Evolutionary conservation across 2,329 filamentous ascomycete genomes (phyloP).

Genomic region (Venturia oleaginea): DNA sequence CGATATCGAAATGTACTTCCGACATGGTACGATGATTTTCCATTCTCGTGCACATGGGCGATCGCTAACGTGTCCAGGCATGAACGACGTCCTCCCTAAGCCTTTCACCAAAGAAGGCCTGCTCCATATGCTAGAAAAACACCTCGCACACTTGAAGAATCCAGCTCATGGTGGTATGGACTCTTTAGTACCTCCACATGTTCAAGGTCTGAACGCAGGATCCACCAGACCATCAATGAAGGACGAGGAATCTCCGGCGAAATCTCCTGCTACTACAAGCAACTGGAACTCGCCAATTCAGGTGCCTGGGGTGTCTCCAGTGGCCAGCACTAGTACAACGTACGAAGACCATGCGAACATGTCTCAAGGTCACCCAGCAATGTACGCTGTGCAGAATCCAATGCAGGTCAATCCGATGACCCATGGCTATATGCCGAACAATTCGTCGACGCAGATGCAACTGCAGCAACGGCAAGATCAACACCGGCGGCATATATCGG

Average conservation of each 20-base stretch:
- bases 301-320: constrained; percentile 48
- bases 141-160: constrained; percentile 75
- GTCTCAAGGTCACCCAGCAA: constrained; percentile 24
- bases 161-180: constrained; percentile 32
- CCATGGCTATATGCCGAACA: not conserved
- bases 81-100: constrained; percentile 96
- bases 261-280: constrained; percentile 50
- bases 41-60: constrained; percentile 14
- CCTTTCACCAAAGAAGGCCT: constrained; percentile 86
- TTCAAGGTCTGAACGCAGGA: constrained; percentile 40
- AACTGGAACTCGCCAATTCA: constrained; percentile 57
- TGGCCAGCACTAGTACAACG: constrained; percentile 22
- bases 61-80: constrained; percentile 49
- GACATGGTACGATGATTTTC: constrained; percentile 64
- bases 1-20: constrained; percentile 94
- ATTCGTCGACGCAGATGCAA: constrained; percentile 16
- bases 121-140: constrained; percentile 73
- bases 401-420: constrained; percentile 22
- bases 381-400: constrained; percentile 21
- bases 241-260: constrained; percentile 52
- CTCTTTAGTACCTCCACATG: constrained; percentile 37
- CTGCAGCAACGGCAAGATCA: constrained; percentile 24
- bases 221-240: constrained; percentile 40
- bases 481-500: constrained; percentile 51
- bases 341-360: constrained; percentile 29